Conservation (phyloP, 495 filamentous ascomycete species). For the Aspergillus sclerotiicarbonarius region DNA sequence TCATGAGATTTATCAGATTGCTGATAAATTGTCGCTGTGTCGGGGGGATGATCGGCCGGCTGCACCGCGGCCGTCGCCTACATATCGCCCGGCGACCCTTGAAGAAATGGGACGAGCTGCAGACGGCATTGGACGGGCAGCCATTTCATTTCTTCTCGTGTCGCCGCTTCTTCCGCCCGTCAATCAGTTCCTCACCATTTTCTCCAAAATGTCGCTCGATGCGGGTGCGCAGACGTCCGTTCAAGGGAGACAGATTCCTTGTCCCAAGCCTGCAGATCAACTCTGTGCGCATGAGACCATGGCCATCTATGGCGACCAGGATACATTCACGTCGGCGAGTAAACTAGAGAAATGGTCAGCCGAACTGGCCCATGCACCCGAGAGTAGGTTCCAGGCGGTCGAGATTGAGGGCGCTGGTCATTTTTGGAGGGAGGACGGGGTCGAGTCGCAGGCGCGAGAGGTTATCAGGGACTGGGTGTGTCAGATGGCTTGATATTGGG, state of each 20-base stretch:
- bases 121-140: conserved; percentile 20
- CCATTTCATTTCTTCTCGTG: conserved; percentile 70
- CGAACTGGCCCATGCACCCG: conserved; percentile 43
- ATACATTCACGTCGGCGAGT: conserved; percentile 68
- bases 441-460: conserved; percentile 50
- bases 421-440: conserved; percentile 75
- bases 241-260: conserved; percentile 33
- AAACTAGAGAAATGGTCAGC: conserved; percentile 71
- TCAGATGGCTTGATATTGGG: conserved; percentile 24
- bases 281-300: conserved; percentile 59
- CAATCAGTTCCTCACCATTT: conserved; percentile 56
- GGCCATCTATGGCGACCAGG: conserved; percentile 74
- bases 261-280: conserved; percentile 48
- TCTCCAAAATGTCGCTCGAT: conserved; percentile 37
- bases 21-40: conserved; percentile 58
- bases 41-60: conserved; percentile 35
- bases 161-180: conserved; percentile 72
- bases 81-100: neutral
- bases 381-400: conserved; percentile 47
- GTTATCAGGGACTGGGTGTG: conserved; percentile 44
- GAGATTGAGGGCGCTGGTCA: conserved; percentile 73
- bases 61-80: neutral
- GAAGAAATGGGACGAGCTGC: neutral
- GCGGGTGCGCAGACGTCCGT: conserved; percentile 20
- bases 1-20: conserved; percentile 65